Evolutionary conservation across 805 yeast species (phyloP), one percentile per base, ranked within the genome.

Genomic region (Suhomyces kilbournensis): DNA sequence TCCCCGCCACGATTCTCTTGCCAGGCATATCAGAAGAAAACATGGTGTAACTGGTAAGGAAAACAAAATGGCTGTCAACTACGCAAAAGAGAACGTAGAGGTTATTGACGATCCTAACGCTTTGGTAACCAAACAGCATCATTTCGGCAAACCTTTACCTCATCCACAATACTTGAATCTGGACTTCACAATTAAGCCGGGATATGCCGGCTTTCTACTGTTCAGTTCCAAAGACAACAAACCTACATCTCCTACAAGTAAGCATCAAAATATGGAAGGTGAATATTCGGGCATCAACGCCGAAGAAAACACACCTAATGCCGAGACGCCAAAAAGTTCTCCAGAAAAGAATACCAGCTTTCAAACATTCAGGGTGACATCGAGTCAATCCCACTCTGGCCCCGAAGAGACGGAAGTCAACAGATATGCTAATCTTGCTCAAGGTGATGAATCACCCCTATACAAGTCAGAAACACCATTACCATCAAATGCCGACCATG

Each of bases 1-100:
- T 53, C 78, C 78, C 1, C 60, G 78, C 17, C 77, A 74, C 55
- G 79, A 75, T 55, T 72, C 77, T 10, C 61, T 75, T 44, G 75
- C 79, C 1, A 63, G 79, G 47, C 79, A 75, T 53, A 72, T 75
- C 8, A 60, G 78, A 22, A 60, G 78, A 48, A 74, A 74, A 55
- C 79, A 75, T 57, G 76, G 76, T 1, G 68, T 75, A 20, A 72
- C 76, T 3, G 79, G 79, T 2, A 70, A 71, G 47, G 79, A 74
- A 46, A 74, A 74, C 58, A 75, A 74, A 52, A 58, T 68, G 60
- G 79, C 79, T 0, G 77, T 75, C n/a, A 66, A 67, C 55, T 69
- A 72, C 53, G 79, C 79, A 3, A 71, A 75, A 52, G 74, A 71
- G 43, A 68, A 72, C 48, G 78, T 75, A 1, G 76, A 70, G 44